A percentile compares a stretch with the other conserved stretches of the same genome.
Conservation (phyloP, 2,329 filamentous ascomycete genomes). For the Ciborinia camelliae region DNA sequence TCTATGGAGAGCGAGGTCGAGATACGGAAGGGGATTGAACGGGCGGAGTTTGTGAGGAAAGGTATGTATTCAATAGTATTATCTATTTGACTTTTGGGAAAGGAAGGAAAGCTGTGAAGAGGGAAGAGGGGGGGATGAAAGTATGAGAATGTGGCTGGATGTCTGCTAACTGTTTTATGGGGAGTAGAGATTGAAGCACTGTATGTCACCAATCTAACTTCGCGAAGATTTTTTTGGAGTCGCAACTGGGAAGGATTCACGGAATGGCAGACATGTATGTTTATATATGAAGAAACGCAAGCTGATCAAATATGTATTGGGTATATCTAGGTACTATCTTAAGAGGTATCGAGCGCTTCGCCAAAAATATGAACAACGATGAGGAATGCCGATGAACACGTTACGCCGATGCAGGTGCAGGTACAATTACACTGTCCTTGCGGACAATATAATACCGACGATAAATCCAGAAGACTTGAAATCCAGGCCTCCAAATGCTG, state of each 20-base stretch:
- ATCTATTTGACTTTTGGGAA: neutral
- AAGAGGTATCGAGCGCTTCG: conserved; percentile 85
- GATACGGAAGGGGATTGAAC: conserved; percentile 71
- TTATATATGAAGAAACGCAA: neutral
- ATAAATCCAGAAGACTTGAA: neutral
- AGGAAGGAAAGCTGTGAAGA: neutral
- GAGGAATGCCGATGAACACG: conserved; percentile 4
- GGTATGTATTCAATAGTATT: conserved; percentile 57
- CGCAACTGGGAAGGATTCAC: neutral
- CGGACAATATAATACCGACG: neutral
- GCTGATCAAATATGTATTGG: conserved; percentile 18
- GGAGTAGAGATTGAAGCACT: conserved; percentile 81
- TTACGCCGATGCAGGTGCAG: neutral
- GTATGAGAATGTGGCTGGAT: neutral
- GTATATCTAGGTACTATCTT: conserved; percentile 71
- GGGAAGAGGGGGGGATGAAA: neutral
- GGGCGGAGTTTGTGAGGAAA: conserved; percentile 88
- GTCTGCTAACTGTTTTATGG: conserved; percentile 12
- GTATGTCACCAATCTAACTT: conserved; percentile 53
- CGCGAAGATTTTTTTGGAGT: neutral
- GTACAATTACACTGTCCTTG: neutral
- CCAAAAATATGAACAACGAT: conserved; percentile 62
- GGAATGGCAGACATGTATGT: neutral
- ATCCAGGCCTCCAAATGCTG: neutral
- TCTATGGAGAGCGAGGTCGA: conserved; percentile 66